A percentile compares a stretch with the other conserved stretches of the same genome.
Conservation (phyloP, 306 rosid species). For the Begonia fuchsioides region DNA sequence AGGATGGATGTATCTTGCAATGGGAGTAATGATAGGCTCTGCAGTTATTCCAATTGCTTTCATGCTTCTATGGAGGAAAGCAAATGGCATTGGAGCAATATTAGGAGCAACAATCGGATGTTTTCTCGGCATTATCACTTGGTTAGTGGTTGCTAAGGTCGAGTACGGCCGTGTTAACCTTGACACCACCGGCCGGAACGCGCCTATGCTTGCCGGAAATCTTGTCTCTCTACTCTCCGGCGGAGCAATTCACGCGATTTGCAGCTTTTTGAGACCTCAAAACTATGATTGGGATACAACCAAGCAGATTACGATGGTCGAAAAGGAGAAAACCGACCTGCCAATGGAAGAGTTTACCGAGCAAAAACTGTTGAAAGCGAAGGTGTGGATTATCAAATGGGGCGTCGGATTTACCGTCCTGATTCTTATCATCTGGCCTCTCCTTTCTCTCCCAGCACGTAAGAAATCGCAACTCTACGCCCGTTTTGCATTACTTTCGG, state of each 20-base stretch:
- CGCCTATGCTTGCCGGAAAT: slow-evolving; percentile 94
- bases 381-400: slow-evolving; percentile 79
- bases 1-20: slow-evolving; percentile 94
- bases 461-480: slow-evolving; percentile 1
- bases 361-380: slow-evolving; percentile 44
- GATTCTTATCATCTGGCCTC: slow-evolving; percentile 78
- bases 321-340: slow-evolving; percentile 53
- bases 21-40: slow-evolving; percentile 83
- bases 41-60: slow-evolving; percentile 90
- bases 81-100: slow-evolving; percentile 79
- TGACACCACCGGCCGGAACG: slow-evolving; percentile 72
- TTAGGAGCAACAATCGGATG: slow-evolving; percentile 62
- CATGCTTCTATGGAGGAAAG: slow-evolving; percentile 77
- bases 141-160: slow-evolving; percentile 53
- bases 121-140: slow-evolving; percentile 56
- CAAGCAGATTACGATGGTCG: slow-evolving; percentile 57
- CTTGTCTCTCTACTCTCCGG: slow-evolving; percentile 64
- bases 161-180: slow-evolving; percentile 61
- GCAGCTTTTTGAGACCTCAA: slow-evolving; percentile 64
- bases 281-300: slow-evolving; percentile 87
- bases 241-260: slow-evolving; percentile 47
- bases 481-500: too few species aligned
- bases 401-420: slow-evolving; percentile 61
- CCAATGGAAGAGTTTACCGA: slow-evolving; percentile 66
- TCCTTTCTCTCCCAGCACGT: slow-evolving; percentile 79